Conservation (phyloP, 1,139 yeast genomes). For the Protomyces pachydermus region DNA sequence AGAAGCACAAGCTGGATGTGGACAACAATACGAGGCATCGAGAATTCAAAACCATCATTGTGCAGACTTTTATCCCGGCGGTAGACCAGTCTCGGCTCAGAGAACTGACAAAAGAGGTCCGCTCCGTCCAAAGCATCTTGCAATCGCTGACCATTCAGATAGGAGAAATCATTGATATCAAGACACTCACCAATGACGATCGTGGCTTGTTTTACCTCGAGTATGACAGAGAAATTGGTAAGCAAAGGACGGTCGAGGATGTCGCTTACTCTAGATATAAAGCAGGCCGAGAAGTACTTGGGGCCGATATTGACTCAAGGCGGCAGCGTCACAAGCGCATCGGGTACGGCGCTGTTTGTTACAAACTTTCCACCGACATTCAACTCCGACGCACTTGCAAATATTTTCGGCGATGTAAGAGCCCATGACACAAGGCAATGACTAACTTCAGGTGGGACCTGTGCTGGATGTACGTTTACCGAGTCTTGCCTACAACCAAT, state of each 20-base stretch:
- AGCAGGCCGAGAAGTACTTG: conserved; percentile 55
- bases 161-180: not conserved
- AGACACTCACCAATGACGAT: not conserved
- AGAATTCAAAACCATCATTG: too few relatives aligned
- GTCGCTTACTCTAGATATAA: conserved; percentile 38
- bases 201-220: conserved; percentile 23
- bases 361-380: conserved; percentile 40
- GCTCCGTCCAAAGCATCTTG: too few relatives aligned
- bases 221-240: conserved; percentile 33
- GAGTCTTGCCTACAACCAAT: conserved; percentile 51
- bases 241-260: too few relatives aligned
- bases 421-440: too few relatives aligned
- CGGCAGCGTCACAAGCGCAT: conserved; percentile 48
- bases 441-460: conserved; percentile 41
- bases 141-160: not conserved
- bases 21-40: too few relatives aligned
- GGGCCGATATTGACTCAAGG: conserved; percentile 47
- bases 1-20: too few relatives aligned
- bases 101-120: too few relatives aligned
- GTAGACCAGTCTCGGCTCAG: too few relatives aligned
- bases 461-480: conserved; percentile 63
- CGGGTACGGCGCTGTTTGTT: conserved; percentile 55
- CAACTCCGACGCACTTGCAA: conserved; percentile 36
- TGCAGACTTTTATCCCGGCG: too few relatives aligned
- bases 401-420: conserved; percentile 41